Percentiles rank a stretch among this genome's conserved stretches.
Evolutionary conservation across 768 basidiomycete species (phyloP).

Genomic region (Boletus sp.): DNA sequence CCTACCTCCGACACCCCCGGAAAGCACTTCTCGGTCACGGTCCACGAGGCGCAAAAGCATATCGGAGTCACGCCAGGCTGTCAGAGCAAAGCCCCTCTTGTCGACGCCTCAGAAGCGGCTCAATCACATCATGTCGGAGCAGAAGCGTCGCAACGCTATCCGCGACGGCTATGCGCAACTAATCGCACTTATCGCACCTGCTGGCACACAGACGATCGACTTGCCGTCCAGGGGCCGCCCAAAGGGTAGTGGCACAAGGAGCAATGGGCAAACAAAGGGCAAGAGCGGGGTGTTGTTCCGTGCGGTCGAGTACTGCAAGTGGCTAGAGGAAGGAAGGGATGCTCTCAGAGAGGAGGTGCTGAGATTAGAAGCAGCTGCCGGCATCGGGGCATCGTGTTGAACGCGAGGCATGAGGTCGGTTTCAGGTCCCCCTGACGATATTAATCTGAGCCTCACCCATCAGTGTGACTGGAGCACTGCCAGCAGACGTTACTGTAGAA

Average conservation of each 20-base stretch:
- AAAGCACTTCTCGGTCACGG: slow-evolving; percentile 11
- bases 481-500: background rate
- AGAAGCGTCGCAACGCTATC: slow-evolving; percentile 89
- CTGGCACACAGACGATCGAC: slow-evolving; percentile 63
- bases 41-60: slow-evolving; percentile 23
- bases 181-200: slow-evolving; percentile 77
- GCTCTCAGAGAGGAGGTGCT: slow-evolving; percentile 66
- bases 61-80: slow-evolving; percentile 24
- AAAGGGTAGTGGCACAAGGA: slow-evolving; percentile 67
- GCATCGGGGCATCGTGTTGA: slow-evolving; percentile 35
- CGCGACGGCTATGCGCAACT: slow-evolving; percentile 86
- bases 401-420: slow-evolving; percentile 14
- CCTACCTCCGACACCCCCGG: slow-evolving; percentile 6
- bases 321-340: slow-evolving; percentile 81
- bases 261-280: slow-evolving; percentile 71
- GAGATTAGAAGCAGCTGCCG: slow-evolving; percentile 64
- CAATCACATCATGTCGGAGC: slow-evolving; percentile 94
- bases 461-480: background rate
- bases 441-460: background rate
- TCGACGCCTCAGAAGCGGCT: slow-evolving; percentile 84
- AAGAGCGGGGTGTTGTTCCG: slow-evolving; percentile 89
- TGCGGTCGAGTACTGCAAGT: slow-evolving; percentile 80
- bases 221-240: slow-evolving; percentile 78
- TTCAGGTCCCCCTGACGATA: background rate
- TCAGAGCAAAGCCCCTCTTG: slow-evolving; percentile 60